Evolutionary conservation across 2,329 filamentous ascomycete species (phyloP), one percentile per base, ranked within the genome.

Genomic region (Cladosporium sp.): DNA sequence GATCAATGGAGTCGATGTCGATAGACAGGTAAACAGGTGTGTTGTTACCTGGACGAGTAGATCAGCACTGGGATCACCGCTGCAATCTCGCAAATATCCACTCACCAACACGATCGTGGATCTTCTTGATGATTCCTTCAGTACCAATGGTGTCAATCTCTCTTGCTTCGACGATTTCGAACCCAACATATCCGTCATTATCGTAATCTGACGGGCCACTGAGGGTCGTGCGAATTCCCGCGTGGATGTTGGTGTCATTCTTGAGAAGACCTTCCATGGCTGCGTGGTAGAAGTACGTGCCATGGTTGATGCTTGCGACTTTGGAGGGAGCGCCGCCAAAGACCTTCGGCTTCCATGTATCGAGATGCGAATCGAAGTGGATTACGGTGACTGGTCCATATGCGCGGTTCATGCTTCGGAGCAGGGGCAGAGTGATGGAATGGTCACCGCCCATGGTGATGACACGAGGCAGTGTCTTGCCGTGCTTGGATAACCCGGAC

Each of bases 1-100:
- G 89, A 64, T 95, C 89, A 3, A 95, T 74, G 0, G 88, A 90
- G 63, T 95, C 89, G 59, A 95, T 95, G 63, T 95, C 90, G 40
- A 94, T 84, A 6, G 82, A 87, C 27, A 94, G 70, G 63, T 94
- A 94, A 0, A 93, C 86, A 0, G 88, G 88, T 53, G 82, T 83
- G 48, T 77, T 76, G 18, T 83, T 61, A 11, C 63, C 59, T 54
- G 15, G 3, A n/a, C 16, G 27, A 19, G 15, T 8, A 19, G 4
- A 19, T 50, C 47, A 50, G 32, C n/a, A 4, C 22, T 27, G 4
- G 5, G 15, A 35, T 15, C 2, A n/a, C n/a, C n/a, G 13, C 7
- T n/a, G 32, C 32, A 9, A 27, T 27, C 13, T 16, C 12, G n/a
- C 12, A 2, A 6, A 2, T n/a, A n/a, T 8, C 13, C 12, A 53